A percentile compares a stretch with the other conserved stretches of the same genome.
phyloP scores from a whole-genome alignment of 495 filamentous ascomycete species.

The Geopyxis carbonaria region DNA sequence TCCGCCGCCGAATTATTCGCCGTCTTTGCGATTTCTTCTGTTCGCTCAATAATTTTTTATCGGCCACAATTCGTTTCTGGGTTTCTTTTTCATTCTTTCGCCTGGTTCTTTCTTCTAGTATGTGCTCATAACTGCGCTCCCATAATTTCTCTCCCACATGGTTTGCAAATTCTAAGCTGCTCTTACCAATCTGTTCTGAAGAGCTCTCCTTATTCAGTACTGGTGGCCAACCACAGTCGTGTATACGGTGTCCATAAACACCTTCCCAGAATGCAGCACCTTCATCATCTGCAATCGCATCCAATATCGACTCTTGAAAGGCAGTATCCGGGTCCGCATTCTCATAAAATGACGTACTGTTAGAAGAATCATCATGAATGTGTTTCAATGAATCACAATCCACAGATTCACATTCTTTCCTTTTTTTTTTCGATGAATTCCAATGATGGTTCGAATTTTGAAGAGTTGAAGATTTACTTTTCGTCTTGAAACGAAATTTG shows the following conservation, averaged over 20 bases:
- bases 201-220: slow-evolving; percentile 25
- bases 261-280: slow-evolving; percentile 87
- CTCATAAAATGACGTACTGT: no score
- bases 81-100: slow-evolving; percentile 30
- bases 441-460: neutral
- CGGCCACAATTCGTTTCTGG: slow-evolving; percentile 32
- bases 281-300: slow-evolving; percentile 97
- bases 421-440: neutral
- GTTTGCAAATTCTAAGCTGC: slow-evolving; percentile 72
- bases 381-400: neutral
- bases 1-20: no score
- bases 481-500: no score
- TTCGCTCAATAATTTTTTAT: slow-evolving; percentile 35
- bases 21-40: slow-evolving; percentile 32
- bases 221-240: slow-evolving; percentile 40
- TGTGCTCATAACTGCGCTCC: slow-evolving; percentile 60
- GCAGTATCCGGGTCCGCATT: slow-evolving; percentile 44
- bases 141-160: slow-evolving; percentile 83
- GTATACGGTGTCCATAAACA: slow-evolving; percentile 87
- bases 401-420: neutral
- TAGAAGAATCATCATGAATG: no score
- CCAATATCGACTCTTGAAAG: slow-evolving; percentile 92
- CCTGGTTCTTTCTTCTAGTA: slow-evolving; percentile 41
- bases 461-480: no score
- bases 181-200: slow-evolving; percentile 67